These are phyloP conservation scores for Globisporangium polare DNA, from an alignment of 352 stramenopile species.

Conservation along the genomic window DNA sequence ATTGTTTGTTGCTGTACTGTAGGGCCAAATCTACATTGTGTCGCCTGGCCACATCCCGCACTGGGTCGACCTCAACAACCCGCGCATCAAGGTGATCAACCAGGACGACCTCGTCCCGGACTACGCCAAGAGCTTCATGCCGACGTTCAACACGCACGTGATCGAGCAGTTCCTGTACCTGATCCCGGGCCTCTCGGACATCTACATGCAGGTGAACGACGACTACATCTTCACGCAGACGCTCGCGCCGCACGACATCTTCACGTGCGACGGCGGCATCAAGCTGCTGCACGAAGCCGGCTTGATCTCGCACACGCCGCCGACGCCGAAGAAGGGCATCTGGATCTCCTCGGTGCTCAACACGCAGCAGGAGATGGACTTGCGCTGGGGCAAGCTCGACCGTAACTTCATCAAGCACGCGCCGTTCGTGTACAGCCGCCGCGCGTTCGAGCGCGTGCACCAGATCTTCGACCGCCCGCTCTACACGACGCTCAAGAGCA, in stretches of 20 bases:
- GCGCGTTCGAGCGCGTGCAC: constrained; percentile 81
- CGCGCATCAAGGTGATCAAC: constrained; percentile 83
- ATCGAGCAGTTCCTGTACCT: constrained; percentile 89
- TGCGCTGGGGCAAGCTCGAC: constrained; percentile 72
- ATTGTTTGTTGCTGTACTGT: not conserved
- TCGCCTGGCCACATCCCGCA: constrained; percentile 75
- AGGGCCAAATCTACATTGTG: constrained; percentile 84
- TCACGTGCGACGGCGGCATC: constrained; percentile 85
- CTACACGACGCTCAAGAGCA: constrained; percentile 81
- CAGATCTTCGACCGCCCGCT: constrained; percentile 83
- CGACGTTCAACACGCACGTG: constrained; percentile 87
- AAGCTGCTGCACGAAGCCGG: constrained; percentile 70
- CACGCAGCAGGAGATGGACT: constrained; percentile 87
- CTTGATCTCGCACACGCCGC: constrained; percentile 72
- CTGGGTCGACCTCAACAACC: constrained; percentile 81
- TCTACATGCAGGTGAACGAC: constrained; percentile 90
- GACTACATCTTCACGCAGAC: constrained; percentile 87
- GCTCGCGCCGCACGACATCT: constrained; percentile 81
- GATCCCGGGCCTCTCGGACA: constrained; percentile 83
- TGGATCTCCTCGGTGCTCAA: constrained; percentile 87
- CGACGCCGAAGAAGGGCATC: constrained; percentile 78
- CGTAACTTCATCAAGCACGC: constrained; percentile 88
- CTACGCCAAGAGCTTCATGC: constrained; percentile 76
- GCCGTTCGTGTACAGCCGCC: constrained; percentile 84
- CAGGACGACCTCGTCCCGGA: constrained; percentile 84